These are phyloP conservation scores for Beauveria medogensis DNA, from an alignment of 2,329 filamentous ascomycete genomes.

Conservation along the genomic window DNA sequence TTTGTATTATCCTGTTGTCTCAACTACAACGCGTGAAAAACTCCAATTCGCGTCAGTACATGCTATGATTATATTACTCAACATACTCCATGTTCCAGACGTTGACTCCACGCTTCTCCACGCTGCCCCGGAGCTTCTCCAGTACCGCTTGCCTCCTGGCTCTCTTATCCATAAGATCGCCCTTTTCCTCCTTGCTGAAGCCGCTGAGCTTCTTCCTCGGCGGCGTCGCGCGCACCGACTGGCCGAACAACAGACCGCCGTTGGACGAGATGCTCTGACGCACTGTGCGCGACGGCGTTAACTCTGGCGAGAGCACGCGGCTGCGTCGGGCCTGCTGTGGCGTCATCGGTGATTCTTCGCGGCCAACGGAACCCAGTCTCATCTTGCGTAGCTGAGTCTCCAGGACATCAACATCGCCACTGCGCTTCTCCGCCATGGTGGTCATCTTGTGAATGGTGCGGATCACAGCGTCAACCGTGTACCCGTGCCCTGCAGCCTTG, in stretches of 20 bases:
- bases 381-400: conserved; percentile 79
- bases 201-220: conserved; percentile 55
- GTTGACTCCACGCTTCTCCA: conserved; percentile 41
- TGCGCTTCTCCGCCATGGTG: conserved; percentile 81
- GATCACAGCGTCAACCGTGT: conserved; percentile 85
- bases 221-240: conserved; percentile 33
- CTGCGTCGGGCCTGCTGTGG: conserved; percentile 30
- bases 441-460: conserved; percentile 93
- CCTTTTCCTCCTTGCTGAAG: conserved; percentile 52
- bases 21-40: conserved; percentile 17
- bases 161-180: conserved; percentile 44
- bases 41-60: conserved; percentile 13
- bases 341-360: conserved; percentile 35
- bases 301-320: conserved; percentile 36
- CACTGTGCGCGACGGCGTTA: conserved; percentile 32
- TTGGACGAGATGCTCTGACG: conserved; percentile 29
- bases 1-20: conserved; percentile 15
- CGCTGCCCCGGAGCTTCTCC: conserved; percentile 39
- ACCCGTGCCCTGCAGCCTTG: conserved; percentile 44
- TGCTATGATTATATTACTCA: conserved; percentile 26
- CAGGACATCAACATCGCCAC: conserved; percentile 81
- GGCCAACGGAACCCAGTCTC: conserved; percentile 39
- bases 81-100: conserved; percentile 43
- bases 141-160: conserved; percentile 46
- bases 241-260: conserved; percentile 32